phyloP scores from a whole-genome alignment of 345 rosid genomes.

The Acer campestre region DNA sequence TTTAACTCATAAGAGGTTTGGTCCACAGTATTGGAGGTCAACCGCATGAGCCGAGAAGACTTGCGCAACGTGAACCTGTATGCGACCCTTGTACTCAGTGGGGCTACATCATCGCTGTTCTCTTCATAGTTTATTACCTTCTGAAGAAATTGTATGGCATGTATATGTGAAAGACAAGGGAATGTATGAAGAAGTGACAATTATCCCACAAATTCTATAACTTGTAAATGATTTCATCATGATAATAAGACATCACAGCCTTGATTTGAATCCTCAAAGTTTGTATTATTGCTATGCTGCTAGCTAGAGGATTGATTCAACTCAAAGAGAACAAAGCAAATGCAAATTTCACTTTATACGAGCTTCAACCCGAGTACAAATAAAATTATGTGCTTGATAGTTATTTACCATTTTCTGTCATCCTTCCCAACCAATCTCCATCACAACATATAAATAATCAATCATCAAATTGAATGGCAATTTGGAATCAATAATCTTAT shows the following conservation, averaged over 20 bases:
- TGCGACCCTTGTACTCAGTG: slow-evolving; percentile 18
- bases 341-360: no score
- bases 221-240: not conserved
- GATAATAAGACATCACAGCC: slow-evolving; percentile 7
- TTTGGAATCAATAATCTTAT: no score
- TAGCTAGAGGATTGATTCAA: no score
- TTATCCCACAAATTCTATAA: not conserved
- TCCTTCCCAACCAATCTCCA: no score
- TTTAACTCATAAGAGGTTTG: not conserved
- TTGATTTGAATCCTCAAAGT: not conserved
- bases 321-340: no score
- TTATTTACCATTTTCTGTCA: no score
- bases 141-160: slow-evolving; percentile 30
- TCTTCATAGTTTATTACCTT: slow-evolving; percentile 33
- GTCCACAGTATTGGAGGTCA: slow-evolving; percentile 23
- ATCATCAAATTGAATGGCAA: no score
- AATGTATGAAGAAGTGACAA: not conserved
- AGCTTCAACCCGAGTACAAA: no score
- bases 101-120: slow-evolving; percentile 26
- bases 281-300: no score
- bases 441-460: no score
- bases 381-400: no score
- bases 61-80: not conserved
- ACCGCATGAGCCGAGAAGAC: not conserved
- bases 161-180: not conserved